Percentiles rank a stretch among this genome's conserved stretches.
Evolutionary conservation across 192 early-diverging fungal species (phyloP).

Genomic region (Phycomyces nitens): DNA sequence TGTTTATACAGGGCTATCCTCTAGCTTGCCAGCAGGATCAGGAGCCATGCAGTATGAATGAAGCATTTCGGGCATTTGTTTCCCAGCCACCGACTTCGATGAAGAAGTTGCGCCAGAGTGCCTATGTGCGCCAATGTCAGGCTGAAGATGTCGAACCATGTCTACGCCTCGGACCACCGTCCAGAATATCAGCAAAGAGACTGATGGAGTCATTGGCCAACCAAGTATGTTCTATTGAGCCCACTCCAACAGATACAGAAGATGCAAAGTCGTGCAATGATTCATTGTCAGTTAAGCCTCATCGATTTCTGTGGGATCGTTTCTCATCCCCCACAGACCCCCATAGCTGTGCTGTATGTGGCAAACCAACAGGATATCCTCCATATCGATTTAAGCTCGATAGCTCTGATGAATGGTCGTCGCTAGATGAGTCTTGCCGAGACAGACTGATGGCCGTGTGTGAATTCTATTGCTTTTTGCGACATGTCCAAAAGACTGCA

Average conservation of each 20-base stretch:
- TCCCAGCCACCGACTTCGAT: constrained; percentile 59
- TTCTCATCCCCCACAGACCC: constrained; percentile 10
- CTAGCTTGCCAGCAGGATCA: background rate
- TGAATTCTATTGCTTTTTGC: constrained; percentile 89
- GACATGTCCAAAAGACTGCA: constrained; percentile 75
- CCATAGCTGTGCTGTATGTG: constrained; percentile 46
- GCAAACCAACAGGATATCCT: constrained; percentile 32
- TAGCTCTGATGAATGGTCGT: constrained; percentile 60
- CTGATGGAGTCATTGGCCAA: constrained; percentile 75
- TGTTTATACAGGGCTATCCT: background rate
- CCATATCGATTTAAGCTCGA: constrained; percentile 62
- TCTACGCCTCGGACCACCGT: constrained; percentile 81
- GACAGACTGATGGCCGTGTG: constrained; percentile 83
- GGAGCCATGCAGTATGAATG: constrained; percentile 19
- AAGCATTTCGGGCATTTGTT: constrained; percentile 64
- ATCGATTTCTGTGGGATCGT: constrained; percentile 44
- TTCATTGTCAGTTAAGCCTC: background rate
- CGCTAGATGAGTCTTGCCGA: constrained; percentile 72
- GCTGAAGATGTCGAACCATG: constrained; percentile 88
- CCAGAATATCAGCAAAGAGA: constrained; percentile 77
- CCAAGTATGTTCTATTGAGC: constrained; percentile 71
- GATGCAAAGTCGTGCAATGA: background rate
- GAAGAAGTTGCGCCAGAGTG: constrained; percentile 65
- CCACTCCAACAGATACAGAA: constrained; percentile 46
- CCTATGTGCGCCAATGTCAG: constrained; percentile 79